These are phyloP conservation scores for Phaeosphaeria sp. DNA, from an alignment of 2,329 filamentous ascomycete species.

Conservation along the genomic window DNA sequence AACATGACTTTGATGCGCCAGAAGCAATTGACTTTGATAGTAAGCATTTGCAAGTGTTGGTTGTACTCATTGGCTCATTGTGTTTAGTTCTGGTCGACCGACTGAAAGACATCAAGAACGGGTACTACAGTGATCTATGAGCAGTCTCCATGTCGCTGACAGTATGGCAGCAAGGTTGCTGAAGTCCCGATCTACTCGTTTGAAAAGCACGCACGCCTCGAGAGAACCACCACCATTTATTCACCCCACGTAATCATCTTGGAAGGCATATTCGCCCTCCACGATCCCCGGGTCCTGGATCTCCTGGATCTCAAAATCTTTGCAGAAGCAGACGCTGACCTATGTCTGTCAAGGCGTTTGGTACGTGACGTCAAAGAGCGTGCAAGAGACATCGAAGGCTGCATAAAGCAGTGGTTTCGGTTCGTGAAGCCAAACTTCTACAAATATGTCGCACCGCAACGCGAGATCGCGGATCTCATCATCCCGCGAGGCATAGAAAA, in stretches of 20 bases:
- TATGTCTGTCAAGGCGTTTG: slow-evolving; percentile 75
- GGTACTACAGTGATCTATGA: slow-evolving; percentile 62
- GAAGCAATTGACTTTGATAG: slow-evolving; percentile 91
- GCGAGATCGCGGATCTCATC: slow-evolving; percentile 91
- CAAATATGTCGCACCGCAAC: slow-evolving; percentile 90
- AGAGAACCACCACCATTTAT: slow-evolving; percentile 86
- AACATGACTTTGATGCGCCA: slow-evolving; percentile 95
- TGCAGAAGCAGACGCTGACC: slow-evolving; percentile 93
- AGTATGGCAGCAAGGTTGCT: slow-evolving; percentile 71
- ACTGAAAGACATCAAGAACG: slow-evolving; percentile 84
- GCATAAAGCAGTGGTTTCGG: slow-evolving; percentile 96
- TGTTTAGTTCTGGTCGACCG: slow-evolving; percentile 71
- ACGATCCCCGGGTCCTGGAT: slow-evolving; percentile 84
- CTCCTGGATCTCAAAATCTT: slow-evolving; percentile 96
- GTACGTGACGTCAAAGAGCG: slow-evolving; percentile 88
- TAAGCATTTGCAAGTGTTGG: neutral
- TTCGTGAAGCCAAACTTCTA: slow-evolving; percentile 98
- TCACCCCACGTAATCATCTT: slow-evolving; percentile 95
- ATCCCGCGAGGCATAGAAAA: slow-evolving; percentile 96
- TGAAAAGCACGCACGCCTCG: slow-evolving; percentile 81
- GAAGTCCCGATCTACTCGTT: slow-evolving; percentile 97
- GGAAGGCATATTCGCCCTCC: slow-evolving; percentile 94
- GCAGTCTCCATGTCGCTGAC: slow-evolving; percentile 15
- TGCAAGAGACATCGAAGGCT: slow-evolving; percentile 89
- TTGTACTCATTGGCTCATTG: neutral